phyloP scores from a whole-genome alignment of 768 basidiomycete genomes.

The Boletus vinaceobasis region DNA sequence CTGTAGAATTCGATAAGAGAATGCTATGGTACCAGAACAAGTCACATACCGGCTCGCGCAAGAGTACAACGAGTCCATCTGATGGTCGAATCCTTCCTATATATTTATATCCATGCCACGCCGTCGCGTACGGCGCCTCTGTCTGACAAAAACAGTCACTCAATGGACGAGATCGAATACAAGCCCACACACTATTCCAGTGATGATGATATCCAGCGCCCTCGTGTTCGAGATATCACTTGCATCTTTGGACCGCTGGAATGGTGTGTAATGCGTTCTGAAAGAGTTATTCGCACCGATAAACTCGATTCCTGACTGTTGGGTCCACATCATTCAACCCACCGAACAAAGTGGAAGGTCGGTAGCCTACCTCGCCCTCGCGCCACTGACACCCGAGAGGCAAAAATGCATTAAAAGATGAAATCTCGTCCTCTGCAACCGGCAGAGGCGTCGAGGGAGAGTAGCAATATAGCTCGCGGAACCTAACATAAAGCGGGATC shows the following conservation, averaged over 20 bases:
- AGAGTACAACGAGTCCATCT: slow-evolving; percentile 57
- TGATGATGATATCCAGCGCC: slow-evolving; percentile 48
- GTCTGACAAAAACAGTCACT: slow-evolving; percentile 34
- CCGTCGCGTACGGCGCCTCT: slow-evolving; percentile 42
- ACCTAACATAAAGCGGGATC: slow-evolving; percentile 45
- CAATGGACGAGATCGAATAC: background rate
- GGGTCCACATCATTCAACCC: background rate
- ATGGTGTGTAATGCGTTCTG: slow-evolving; percentile 39
- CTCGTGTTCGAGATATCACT: slow-evolving; percentile 14
- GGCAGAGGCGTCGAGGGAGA: slow-evolving; percentile 35
- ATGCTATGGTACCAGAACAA: background rate
- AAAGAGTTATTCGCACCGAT: slow-evolving; percentile 34
- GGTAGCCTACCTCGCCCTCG: slow-evolving; percentile 27
- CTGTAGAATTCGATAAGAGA: slow-evolving; percentile 13
- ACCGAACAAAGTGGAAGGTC: background rate
- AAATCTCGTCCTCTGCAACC: slow-evolving; percentile 31
- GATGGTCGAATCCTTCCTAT: slow-evolving; percentile 55
- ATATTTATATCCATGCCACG: slow-evolving; percentile 57
- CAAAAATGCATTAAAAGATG: slow-evolving; percentile 45
- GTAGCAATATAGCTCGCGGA: slow-evolving; percentile 48
- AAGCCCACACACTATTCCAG: slow-evolving; percentile 42
- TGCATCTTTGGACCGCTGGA: slow-evolving; percentile 10
- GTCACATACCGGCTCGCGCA: slow-evolving; percentile 48
- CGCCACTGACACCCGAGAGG: slow-evolving; percentile 37
- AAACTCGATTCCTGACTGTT: slow-evolving; percentile 31